phyloP scores from a whole-genome alignment of 2,329 filamentous ascomycete genomes.

The Pyrenochaeta sp. region DNA sequence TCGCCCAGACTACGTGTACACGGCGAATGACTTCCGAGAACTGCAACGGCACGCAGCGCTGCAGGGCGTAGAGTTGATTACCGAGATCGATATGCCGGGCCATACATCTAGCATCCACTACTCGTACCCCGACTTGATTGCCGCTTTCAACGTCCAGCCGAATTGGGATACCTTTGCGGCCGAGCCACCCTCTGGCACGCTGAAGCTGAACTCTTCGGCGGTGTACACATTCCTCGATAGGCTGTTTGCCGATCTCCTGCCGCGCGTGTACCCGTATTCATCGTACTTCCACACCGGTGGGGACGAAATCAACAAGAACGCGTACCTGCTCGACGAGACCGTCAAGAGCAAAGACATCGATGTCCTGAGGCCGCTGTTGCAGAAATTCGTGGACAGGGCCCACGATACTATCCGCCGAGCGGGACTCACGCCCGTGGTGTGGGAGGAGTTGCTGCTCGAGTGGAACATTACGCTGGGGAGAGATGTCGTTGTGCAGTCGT shows the following conservation, averaged over 20 bases:
- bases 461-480: slow-evolving; percentile 78
- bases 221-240: slow-evolving; percentile 76
- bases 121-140: slow-evolving; percentile 74
- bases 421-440: slow-evolving; percentile 77
- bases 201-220: slow-evolving; percentile 76
- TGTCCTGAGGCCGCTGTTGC: slow-evolving; percentile 76
- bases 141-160: slow-evolving; percentile 65
- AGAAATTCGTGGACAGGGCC: slow-evolving; percentile 76
- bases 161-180: slow-evolving; percentile 61
- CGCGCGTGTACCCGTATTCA: slow-evolving; percentile 65
- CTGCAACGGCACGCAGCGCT: slow-evolving; percentile 75
- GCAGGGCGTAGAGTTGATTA: slow-evolving; percentile 73
- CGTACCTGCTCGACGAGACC: slow-evolving; percentile 73
- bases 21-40: slow-evolving; percentile 66
- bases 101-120: slow-evolving; percentile 74
- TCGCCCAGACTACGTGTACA: slow-evolving; percentile 70
- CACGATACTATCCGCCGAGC: slow-evolving; percentile 69
- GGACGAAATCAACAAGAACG: slow-evolving; percentile 82
- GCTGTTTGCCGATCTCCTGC: slow-evolving; percentile 78
- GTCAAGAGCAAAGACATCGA: slow-evolving; percentile 70
- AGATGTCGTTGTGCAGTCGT: slow-evolving; percentile 80
- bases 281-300: slow-evolving; percentile 86
- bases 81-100: slow-evolving; percentile 84
- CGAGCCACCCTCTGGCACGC: slow-evolving; percentile 66
- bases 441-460: slow-evolving; percentile 84